Percentiles rank a stretch among this genome's conserved stretches.
Evolutionary conservation across 2,329 filamentous ascomycete species (phyloP).

Genomic region (Trichoderma koningii): DNA sequence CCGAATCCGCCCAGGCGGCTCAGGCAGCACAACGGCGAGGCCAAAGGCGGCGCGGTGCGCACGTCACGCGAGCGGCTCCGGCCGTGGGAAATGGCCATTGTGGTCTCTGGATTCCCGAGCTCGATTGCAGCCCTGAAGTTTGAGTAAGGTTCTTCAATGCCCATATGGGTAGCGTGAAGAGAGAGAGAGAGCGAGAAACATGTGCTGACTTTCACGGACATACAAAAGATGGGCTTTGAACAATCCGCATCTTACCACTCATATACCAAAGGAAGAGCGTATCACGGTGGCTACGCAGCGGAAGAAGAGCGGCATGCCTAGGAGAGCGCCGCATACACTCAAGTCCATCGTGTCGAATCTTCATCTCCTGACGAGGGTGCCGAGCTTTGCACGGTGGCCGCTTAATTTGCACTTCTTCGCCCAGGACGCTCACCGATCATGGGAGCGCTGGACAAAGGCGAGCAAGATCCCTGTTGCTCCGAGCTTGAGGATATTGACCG

Average conservation of each 20-base stretch:
- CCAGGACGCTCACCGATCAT: conserved; percentile 67
- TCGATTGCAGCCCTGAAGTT: conserved; percentile 89
- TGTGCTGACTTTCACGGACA: conserved; percentile 3
- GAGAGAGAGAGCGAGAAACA: background rate
- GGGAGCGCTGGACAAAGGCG: conserved; percentile 61
- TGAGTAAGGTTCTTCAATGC: conserved; percentile 63
- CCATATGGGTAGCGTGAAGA: background rate
- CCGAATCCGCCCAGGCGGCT: conserved; percentile 83
- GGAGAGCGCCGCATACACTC: conserved; percentile 61
- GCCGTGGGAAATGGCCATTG: conserved; percentile 88
- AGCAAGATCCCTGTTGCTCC: conserved; percentile 50
- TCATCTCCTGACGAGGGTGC: conserved; percentile 75
- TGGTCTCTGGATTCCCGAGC: conserved; percentile 87
- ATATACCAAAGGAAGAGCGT: conserved; percentile 68
- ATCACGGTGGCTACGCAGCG: conserved; percentile 54
- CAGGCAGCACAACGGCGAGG: conserved; percentile 86
- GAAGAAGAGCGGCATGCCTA: conserved; percentile 58
- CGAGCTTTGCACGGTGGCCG: conserved; percentile 82
- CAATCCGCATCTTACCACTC: conserved; percentile 77
- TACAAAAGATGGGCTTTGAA: conserved; percentile 86
- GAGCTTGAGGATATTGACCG: conserved; percentile 57
- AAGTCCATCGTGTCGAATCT: conserved; percentile 75
- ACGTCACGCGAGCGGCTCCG: conserved; percentile 69
- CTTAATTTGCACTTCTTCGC: conserved; percentile 78
- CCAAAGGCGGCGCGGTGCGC: conserved; percentile 76